Conservation (phyloP, 2,329 filamentous ascomycete species). For the Akanthomyces uredinophilus region DNA sequence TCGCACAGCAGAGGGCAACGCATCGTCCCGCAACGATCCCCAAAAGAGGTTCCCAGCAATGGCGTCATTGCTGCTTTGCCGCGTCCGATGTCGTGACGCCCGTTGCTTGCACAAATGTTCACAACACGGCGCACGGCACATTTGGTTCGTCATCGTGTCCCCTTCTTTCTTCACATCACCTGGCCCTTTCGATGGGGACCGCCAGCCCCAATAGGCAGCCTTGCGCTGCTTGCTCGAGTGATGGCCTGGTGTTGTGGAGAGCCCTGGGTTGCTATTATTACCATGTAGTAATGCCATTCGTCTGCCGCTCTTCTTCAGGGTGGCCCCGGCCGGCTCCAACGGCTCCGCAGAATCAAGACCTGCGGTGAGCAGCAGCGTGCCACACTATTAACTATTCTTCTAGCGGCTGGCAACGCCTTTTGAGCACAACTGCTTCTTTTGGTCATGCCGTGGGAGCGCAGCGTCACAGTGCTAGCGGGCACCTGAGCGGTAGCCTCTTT, state of each 20-base stretch:
- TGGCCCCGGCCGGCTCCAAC: not conserved
- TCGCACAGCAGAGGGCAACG: not conserved
- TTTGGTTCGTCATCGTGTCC: not conserved
- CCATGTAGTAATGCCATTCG: constrained; percentile 1
- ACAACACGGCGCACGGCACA: too few species aligned
- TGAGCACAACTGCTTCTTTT: not conserved
- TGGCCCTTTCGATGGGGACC: not conserved
- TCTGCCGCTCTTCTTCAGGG: not conserved
- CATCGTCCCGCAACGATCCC: not conserved
- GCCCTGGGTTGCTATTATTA: not conserved
- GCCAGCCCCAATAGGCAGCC: not conserved
- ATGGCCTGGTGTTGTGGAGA: not conserved
- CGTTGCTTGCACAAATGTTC: not conserved
- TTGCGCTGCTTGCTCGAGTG: not conserved
- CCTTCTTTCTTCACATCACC: constrained; percentile 8
- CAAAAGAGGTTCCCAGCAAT: not conserved
- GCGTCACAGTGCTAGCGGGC: not conserved
- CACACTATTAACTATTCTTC: too few species aligned
- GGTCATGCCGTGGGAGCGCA: not conserved
- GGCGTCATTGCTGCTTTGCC: constrained; percentile 4
- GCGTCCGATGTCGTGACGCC: not conserved
- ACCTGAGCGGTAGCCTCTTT: not conserved
- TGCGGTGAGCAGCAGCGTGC: not conserved
- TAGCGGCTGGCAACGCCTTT: not conserved
- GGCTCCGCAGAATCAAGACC: constrained; percentile 8